Conservation (phyloP, 2,329 filamentous ascomycete genomes). For the Fusarium redolens region DNA sequence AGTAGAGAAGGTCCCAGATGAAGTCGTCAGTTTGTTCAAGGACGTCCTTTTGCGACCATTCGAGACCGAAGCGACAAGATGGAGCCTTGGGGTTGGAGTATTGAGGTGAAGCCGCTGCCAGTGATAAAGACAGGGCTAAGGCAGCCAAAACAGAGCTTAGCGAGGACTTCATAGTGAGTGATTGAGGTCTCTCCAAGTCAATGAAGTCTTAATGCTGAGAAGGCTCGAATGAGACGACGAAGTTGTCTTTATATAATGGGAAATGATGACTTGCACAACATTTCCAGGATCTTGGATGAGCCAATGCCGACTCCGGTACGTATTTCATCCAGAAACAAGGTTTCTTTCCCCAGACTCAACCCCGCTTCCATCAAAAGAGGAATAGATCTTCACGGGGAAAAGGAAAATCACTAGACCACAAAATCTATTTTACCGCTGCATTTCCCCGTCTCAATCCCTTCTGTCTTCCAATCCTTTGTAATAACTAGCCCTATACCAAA, state of each 20-base stretch:
- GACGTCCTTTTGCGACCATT: conserved; percentile 47
- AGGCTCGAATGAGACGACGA: neutral
- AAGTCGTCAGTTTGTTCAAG: conserved; percentile 48
- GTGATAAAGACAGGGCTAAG: neutral
- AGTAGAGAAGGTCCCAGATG: conserved; percentile 53
- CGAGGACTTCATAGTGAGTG: conserved; percentile 17
- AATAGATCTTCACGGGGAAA: conserved; percentile 33
- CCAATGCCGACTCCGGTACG: neutral
- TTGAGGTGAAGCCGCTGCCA: neutral
- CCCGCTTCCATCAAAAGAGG: neutral
- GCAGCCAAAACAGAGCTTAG: neutral
- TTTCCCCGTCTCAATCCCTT: conserved; percentile 20
- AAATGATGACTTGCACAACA: neutral
- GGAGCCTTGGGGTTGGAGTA: conserved; percentile 30
- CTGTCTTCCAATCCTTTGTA: neutral
- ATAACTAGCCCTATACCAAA: conserved; percentile 29
- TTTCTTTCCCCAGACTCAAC: conserved; percentile 21
- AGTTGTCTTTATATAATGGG: conserved; percentile 1
- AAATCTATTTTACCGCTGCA: conserved; percentile 30
- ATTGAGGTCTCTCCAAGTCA: neutral
- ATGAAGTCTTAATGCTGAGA: too few species aligned
- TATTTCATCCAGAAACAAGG: neutral
- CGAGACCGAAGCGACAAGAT: conserved; percentile 46
- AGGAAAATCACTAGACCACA: conserved; percentile 13
- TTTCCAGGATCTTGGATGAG: neutral